Percentiles rank a stretch among this genome's conserved stretches.
Evolutionary conservation across 208 protist genomes (phyloP).

Genomic region (Leishmania turanica): DNA sequence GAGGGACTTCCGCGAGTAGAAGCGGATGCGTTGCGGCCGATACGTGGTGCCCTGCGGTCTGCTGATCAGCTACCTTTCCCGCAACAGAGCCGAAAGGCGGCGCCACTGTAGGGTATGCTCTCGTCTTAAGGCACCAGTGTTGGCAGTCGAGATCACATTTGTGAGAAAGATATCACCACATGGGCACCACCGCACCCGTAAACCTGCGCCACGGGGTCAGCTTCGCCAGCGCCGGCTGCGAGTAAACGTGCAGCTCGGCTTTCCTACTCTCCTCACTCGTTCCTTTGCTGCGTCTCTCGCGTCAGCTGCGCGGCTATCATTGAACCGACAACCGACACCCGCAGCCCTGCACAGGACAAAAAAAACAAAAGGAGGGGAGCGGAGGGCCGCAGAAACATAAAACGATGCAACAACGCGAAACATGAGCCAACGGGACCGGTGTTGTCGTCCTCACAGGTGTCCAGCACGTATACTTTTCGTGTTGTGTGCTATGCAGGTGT

Average conservation of each 20-base stretch:
- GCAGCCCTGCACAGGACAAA: background rate
- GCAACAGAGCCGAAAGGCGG: constrained; percentile 20
- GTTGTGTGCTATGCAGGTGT: background rate
- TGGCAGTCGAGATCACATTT: constrained; percentile 27
- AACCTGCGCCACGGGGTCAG: constrained; percentile 25
- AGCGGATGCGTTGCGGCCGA: constrained; percentile 35
- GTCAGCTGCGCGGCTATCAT: background rate
- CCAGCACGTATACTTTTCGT: background rate
- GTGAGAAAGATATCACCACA: constrained; percentile 18
- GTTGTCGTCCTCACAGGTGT: background rate
- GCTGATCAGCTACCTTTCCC: constrained; percentile 13
- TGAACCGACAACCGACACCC: background rate
- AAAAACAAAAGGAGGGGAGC: background rate
- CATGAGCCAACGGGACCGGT: background rate
- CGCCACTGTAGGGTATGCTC: constrained; percentile 15
- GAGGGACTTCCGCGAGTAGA: constrained; percentile 33
- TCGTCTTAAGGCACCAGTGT: constrained; percentile 32
- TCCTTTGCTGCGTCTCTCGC: background rate
- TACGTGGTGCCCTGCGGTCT: constrained; percentile 35
- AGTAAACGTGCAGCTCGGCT: constrained; percentile 3
- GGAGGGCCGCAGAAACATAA: background rate
- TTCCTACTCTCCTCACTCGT: background rate
- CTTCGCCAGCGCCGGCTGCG: constrained; percentile 30
- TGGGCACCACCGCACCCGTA: constrained; percentile 31
- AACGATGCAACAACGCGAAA: no score